Conservation (phyloP, 345 rosid genomes). For the Melaleuca quinquenervia region DNA sequence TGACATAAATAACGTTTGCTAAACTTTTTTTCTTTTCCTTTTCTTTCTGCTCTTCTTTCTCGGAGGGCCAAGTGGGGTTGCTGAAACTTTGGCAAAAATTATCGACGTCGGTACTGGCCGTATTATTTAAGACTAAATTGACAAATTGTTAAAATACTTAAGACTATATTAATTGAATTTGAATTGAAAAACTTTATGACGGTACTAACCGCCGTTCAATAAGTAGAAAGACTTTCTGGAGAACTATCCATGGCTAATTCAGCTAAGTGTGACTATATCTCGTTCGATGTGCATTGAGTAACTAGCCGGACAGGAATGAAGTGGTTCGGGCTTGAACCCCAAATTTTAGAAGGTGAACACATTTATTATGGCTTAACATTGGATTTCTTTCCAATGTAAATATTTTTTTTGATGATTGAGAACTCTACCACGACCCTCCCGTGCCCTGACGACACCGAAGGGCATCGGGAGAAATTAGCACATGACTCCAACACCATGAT, state of each 20-base stretch:
- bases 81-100: not conserved
- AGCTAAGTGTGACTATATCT: not conserved
- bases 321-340: not conserved
- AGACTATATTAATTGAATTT: accelerated
- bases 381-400: not conserved
- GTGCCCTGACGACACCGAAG: no score
- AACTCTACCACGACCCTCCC: no score
- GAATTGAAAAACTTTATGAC: not conserved
- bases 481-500: no score
- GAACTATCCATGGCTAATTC: not conserved
- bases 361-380: not conserved
- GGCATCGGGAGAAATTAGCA: no score
- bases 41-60: not conserved
- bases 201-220: accelerated
- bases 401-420: no score
- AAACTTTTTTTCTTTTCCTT: not conserved
- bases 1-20: not conserved
- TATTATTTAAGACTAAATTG: not conserved
- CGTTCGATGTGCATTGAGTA: not conserved
- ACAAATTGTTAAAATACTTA: not conserved
- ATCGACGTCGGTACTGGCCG: accelerated
- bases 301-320: no score
- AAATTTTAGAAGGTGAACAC: not conserved
- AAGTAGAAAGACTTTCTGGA: not conserved
- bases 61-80: not conserved